These are phyloP conservation scores for Psilocybe subaeruginosa DNA, from an alignment of 768 basidiomycete genomes.

Conservation along the genomic window DNA sequence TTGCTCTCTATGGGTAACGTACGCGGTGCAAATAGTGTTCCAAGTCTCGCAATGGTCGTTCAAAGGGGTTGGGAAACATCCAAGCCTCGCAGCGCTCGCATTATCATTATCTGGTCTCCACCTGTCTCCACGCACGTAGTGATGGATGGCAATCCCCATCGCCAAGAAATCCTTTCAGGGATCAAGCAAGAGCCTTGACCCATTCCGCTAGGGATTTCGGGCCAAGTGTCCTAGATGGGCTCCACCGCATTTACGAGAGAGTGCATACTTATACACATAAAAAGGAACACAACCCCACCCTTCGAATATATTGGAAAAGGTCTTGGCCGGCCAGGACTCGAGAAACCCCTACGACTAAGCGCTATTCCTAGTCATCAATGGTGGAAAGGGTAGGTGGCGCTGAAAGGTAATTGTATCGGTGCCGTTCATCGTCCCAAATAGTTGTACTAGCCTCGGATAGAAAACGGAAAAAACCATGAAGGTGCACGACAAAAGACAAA, in stretches of 20 bases:
- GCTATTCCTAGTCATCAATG: not conserved
- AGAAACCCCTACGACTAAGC: not conserved
- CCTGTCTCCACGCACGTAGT: not conserved
- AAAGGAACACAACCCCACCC: not conserved
- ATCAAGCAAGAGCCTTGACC: not conserved
- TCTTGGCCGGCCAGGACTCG: not conserved
- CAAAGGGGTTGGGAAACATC: not conserved
- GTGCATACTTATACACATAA: not conserved
- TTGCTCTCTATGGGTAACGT: not conserved
- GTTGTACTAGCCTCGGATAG: not conserved
- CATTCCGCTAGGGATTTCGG: not conserved
- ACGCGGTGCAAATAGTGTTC: not conserved
- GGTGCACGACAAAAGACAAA: not conserved
- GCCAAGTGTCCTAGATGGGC: not conserved
- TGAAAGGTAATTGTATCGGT: not conserved
- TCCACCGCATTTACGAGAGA: not conserved
- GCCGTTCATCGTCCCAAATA: not conserved
- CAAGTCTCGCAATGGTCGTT: not conserved
- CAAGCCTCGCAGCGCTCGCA: not conserved
- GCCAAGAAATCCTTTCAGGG: not conserved
- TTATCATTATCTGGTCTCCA: not conserved
- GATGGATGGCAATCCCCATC: not conserved
- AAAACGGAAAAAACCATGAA: not conserved
- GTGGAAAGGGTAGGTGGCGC: not conserved
- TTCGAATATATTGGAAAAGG: not conserved